phyloP scores from a whole-genome alignment of 305 asterid species.

The Ilex paraguariensis region DNA sequence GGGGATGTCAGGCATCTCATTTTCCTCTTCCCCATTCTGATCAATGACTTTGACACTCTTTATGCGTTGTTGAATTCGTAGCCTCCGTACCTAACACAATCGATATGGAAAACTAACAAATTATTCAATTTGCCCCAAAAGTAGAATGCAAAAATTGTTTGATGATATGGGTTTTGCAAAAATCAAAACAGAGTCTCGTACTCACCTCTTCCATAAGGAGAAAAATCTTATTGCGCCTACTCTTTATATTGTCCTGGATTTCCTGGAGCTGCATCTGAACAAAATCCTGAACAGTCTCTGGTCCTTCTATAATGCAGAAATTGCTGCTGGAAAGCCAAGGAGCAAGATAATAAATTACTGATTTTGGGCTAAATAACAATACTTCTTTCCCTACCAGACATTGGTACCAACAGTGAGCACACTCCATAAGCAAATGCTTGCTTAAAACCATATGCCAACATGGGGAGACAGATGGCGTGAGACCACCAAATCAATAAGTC shows the following conservation, averaged over 20 bases:
- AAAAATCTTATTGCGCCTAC: constrained; percentile 78
- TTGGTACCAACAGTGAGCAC: neutral
- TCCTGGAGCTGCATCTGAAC: constrained; percentile 88
- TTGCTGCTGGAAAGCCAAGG: constrained; percentile 36
- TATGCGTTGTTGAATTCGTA: constrained; percentile 76
- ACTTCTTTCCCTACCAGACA: neutral
- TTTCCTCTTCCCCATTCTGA: constrained; percentile 32
- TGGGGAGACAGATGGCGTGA: neutral
- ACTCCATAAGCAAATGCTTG: neutral
- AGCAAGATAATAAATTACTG: constrained; percentile 5
- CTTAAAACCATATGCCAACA: neutral
- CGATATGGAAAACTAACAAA: neutral
- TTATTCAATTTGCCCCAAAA: too few relatives aligned
- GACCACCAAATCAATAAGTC: neutral
- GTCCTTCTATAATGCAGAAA: constrained; percentile 96
- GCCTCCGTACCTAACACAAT: constrained; percentile 60
- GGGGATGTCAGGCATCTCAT: constrained; percentile 87
- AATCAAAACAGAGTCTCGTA: neutral
- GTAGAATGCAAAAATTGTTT: too few relatives aligned
- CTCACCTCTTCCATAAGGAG: constrained; percentile 93
- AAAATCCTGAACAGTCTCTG: constrained; percentile 87
- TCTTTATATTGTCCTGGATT: constrained; percentile 71
- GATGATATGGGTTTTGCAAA: too few relatives aligned
- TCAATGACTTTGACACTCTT: constrained; percentile 32
- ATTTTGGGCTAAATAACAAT: neutral